Evolutionary conservation across 768 basidiomycete genomes (phyloP), one percentile per base, ranked within the genome.

Genomic region (Trametes gibbosa): DNA sequence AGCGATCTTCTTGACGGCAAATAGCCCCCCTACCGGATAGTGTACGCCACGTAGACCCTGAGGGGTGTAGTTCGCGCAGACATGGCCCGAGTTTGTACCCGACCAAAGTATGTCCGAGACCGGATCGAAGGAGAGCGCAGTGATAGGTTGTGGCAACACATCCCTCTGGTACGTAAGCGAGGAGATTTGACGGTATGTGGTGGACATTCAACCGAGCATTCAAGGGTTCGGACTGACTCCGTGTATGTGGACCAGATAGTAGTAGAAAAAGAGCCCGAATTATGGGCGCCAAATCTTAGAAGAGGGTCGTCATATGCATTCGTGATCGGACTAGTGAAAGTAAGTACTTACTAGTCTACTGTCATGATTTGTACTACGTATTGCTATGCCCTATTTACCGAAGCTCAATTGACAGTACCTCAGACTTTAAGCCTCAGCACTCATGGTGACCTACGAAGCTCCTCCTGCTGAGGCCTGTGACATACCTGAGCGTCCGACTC

Each of bases 31-130:
- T 34, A 89, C 86, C 25, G 80, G 86, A 69, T 89, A 94, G 21
- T 80, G 81, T 34, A 91, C 87, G 3, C 90, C 89, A 50, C 85
- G 83, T 49, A 83, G 68, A 16, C 85, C 87, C 48, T 79, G 80
- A 29, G 80, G 70, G 41, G 84, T 79, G 73, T 90, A 85, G 69
- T 86, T 82, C 1, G 89, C 87, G 40, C 79, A 70, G 60, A 97
- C 80, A 56, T 77, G 76, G 3, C 96, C 95, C 27, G 82, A 74
- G 57, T 85, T 83, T 9, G 83, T 79, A 29, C 95, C 95, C 47
- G 87, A 77, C 94, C 95, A 97, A 35, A 99, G 76, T 6, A 88
- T 84, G 71, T 98, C 95, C 0, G 92, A 91, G 21, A 90, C 86
- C 8, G 93, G 89, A 73, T 99, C 96, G 70, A 98, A 95, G 0